Base-by-base conservation (phyloP, 225 moss, liverwort and hornwort genomes). In the Polytrichum formosum region DNA sequence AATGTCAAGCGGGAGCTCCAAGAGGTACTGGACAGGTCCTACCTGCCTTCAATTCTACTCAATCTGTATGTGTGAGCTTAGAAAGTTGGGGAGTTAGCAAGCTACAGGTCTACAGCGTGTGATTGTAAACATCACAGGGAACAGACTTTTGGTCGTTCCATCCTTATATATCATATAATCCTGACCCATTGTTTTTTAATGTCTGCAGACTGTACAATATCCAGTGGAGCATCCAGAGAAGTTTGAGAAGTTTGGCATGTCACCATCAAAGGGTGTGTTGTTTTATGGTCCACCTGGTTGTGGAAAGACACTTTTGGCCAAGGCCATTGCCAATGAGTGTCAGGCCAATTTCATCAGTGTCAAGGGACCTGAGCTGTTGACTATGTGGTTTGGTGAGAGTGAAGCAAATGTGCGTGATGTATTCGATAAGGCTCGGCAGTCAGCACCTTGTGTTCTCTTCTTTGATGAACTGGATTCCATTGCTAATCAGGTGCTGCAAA, bases 331-430 rank as follows among this genome's bases (percentile, higher is more conserved):
- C 0, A 93, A 89, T 20, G 96, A 97, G 63, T 96, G 96, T 46
- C 95, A 96, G 72, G 95, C 93, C 0, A 96, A 96, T 54, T 96
- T 96, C 69, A 96, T 97, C 74, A 97, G 96, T 53, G 93, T 97
- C 27, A 97, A 97, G 82, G 95, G 95, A 1, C 95, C 93, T 0
- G 95, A 96, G 87, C 84, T 96, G 53, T 69, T 96, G 76, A 97
- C 96, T 0, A 97, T 97, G 96, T 97, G 96, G 96, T 97, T 97
- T 31, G 96, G 96, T 62, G 96, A 93, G 80, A 97, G 96, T 80
- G 96, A 93, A 63, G 93, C 96, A 0, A 97, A 96, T 62, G 96
- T 96, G 64, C 87, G 96, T 2, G 96, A 96, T 60, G 84, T 89
- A 67, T 96, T 93, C 5, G 95, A 96, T 82, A 96, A 96, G 82